phyloP scores from a whole-genome alignment of 805 yeast genomes.

The Myxozyma monticola region DNA sequence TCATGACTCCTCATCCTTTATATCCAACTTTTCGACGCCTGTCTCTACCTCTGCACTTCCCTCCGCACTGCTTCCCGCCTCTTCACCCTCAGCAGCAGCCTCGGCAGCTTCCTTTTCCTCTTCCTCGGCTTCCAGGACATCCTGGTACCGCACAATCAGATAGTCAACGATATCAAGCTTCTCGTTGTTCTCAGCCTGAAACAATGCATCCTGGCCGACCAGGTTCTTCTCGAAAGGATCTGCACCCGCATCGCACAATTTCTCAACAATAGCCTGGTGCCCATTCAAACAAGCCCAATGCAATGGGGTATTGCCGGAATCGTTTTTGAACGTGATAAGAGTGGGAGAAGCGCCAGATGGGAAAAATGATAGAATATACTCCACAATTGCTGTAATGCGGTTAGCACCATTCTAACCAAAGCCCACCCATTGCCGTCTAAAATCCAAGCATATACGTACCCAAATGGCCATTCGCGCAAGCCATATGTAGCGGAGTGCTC shows the following conservation, averaged over 20 bases:
- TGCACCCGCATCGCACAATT: slow-evolving; percentile 73
- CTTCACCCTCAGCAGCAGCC: slow-evolving; percentile 1
- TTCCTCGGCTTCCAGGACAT: slow-evolving; percentile 54
- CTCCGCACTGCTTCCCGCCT: background rate
- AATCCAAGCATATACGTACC: slow-evolving; percentile 39
- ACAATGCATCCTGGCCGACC: slow-evolving; percentile 79
- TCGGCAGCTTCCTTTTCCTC: slow-evolving; percentile 37
- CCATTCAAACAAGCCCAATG: slow-evolving; percentile 97
- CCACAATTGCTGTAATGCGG: slow-evolving; percentile 17
- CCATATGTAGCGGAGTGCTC: slow-evolving; percentile 88
- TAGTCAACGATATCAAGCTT: slow-evolving; percentile 76
- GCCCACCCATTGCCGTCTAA: background rate
- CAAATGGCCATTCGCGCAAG: slow-evolving; percentile 88
- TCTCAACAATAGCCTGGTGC: slow-evolving; percentile 65
- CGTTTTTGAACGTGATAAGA: slow-evolving; percentile 58
- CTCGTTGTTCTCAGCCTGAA: slow-evolving; percentile 81
- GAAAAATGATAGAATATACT: slow-evolving; percentile 16
- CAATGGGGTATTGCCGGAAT: slow-evolving; percentile 87
- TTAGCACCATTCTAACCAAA: background rate
- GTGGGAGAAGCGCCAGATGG: background rate
- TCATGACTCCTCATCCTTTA: background rate
- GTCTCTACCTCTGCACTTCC: background rate
- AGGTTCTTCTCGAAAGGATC: slow-evolving; percentile 79
- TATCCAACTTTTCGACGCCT: slow-evolving; percentile 9
- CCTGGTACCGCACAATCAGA: slow-evolving; percentile 68